Conservation (phyloP, 1,284 basidiomycete species). For the Amylostereum areolatum region DNA sequence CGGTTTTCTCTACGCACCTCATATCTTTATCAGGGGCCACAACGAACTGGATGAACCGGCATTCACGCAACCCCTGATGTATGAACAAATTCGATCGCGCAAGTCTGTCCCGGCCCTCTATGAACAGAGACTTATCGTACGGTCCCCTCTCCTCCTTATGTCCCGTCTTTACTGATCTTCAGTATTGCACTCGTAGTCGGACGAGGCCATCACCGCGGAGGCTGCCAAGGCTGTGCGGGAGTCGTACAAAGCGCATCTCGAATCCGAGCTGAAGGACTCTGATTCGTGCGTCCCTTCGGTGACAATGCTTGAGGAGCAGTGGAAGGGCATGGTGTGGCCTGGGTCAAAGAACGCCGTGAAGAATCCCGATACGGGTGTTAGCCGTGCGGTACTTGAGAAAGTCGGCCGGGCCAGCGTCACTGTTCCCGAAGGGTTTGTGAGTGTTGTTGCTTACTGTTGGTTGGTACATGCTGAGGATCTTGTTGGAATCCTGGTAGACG, state of each 20-base stretch:
- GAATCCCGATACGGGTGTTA: slow-evolving; percentile 67
- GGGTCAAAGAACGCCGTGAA: slow-evolving; percentile 42
- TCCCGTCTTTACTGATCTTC: not conserved
- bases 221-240: slow-evolving; percentile 46
- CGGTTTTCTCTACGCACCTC: too few relatives aligned
- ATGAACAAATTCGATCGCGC: slow-evolving; percentile 73
- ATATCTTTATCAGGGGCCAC: slow-evolving; percentile 73
- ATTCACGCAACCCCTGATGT: slow-evolving; percentile 88
- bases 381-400: slow-evolving; percentile 39
- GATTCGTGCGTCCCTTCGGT: slow-evolving; percentile 43
- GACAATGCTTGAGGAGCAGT: slow-evolving; percentile 56
- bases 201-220: slow-evolving; percentile 46
- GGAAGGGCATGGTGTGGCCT: slow-evolving; percentile 74
- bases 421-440: slow-evolving; percentile 71
- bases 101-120: slow-evolving; percentile 79
- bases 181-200: slow-evolving; percentile 31
- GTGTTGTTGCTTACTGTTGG: slow-evolving; percentile 20
- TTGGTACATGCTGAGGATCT: slow-evolving; percentile 10
- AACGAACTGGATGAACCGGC: slow-evolving; percentile 90
- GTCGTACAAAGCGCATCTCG: slow-evolving; percentile 56
- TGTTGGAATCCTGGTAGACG: slow-evolving; percentile 36
- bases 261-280: slow-evolving; percentile 48
- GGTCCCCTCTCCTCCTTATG: slow-evolving; percentile 13
- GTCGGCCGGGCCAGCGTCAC: slow-evolving; percentile 68
- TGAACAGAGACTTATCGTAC: slow-evolving; percentile 70